Conservation (phyloP, 2,329 filamentous ascomycete genomes). For the Microsporum audouinii region DNA sequence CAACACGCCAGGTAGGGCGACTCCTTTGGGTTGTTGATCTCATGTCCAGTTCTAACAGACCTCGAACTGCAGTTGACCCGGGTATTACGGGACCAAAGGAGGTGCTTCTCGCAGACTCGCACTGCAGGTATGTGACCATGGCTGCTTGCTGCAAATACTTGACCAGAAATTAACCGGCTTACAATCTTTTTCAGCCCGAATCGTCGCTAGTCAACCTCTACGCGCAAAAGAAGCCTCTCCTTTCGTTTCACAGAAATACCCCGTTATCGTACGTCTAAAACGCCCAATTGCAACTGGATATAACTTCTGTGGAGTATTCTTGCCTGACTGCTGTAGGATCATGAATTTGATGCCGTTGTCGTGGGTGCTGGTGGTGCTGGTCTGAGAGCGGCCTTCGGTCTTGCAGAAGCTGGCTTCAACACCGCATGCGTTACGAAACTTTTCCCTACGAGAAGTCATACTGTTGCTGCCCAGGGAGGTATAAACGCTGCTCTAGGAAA, state of each 20-base stretch:
- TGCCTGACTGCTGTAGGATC: conserved; percentile 49
- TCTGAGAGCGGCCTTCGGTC: conserved; percentile 51
- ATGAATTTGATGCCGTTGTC: conserved; percentile 97
- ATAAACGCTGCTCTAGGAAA: conserved; percentile 51
- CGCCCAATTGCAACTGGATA: not conserved
- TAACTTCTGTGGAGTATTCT: not conserved
- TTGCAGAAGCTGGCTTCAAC: conserved; percentile 53
- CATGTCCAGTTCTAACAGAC: not conserved
- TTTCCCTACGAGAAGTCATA: conserved; percentile 53
- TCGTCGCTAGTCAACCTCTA: conserved; percentile 74
- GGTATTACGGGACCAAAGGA: conserved; percentile 51
- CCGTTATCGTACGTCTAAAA: conserved; percentile 63
- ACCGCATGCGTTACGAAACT: conserved; percentile 55
- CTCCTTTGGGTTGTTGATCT: conserved; percentile 9
- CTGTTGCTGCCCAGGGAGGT: conserved; percentile 55
- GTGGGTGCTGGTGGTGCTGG: conserved; percentile 55
- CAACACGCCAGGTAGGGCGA: conserved; percentile 36
- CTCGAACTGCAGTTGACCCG: conserved; percentile 47
- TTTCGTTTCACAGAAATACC: conserved; percentile 80
- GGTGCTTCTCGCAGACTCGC: conserved; percentile 79
- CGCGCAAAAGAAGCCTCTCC: conserved; percentile 88
- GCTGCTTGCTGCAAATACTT: conserved; percentile 12
- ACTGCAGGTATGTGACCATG: conserved; percentile 51
- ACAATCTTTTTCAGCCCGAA: conserved; percentile 49
- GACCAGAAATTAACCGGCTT: conserved; percentile 3